A percentile compares a stretch with the other conserved stretches of the same genome.
Conservation (phyloP, 1,284 basidiomycete genomes). For the Schizophyllum commune region DNA sequence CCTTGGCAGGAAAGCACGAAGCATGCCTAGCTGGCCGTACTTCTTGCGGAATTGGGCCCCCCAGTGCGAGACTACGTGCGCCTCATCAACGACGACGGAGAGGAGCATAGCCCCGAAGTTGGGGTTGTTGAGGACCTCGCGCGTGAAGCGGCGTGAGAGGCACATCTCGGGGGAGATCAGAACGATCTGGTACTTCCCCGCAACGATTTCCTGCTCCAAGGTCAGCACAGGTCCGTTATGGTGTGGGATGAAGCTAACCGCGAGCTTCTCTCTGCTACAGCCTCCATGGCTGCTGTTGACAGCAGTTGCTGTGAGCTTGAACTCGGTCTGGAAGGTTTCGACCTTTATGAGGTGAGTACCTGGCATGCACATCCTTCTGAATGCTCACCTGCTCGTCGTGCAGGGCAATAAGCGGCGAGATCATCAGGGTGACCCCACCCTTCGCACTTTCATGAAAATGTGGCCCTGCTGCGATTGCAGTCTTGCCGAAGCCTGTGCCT, state of each 20-base stretch:
- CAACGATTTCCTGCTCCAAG: neutral
- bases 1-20: slow-evolving; percentile 27
- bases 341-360: neutral
- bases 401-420: neutral
- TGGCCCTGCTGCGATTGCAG: neutral
- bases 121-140: slow-evolving; percentile 22
- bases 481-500: neutral
- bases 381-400: neutral
- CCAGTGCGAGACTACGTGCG: slow-evolving; percentile 34
- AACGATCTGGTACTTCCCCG: neutral
- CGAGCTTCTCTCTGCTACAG: neutral
- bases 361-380: too few species aligned
- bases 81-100: slow-evolving; percentile 30
- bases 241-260: neutral
- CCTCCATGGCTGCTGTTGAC: neutral
- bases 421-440: neutral
- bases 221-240: too few species aligned
- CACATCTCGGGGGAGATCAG: slow-evolving; percentile 33
- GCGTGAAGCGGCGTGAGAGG: slow-evolving; percentile 23
- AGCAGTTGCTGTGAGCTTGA: neutral
- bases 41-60: slow-evolving; percentile 31
- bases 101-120: slow-evolving; percentile 19
- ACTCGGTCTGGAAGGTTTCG: neutral
- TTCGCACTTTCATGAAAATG: neutral
- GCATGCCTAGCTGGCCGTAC: slow-evolving; percentile 25